Percentiles rank a stretch among this genome's conserved stretches.
Conservation (phyloP, 257 asterid species). For the Nicotiana knightiana region DNA sequence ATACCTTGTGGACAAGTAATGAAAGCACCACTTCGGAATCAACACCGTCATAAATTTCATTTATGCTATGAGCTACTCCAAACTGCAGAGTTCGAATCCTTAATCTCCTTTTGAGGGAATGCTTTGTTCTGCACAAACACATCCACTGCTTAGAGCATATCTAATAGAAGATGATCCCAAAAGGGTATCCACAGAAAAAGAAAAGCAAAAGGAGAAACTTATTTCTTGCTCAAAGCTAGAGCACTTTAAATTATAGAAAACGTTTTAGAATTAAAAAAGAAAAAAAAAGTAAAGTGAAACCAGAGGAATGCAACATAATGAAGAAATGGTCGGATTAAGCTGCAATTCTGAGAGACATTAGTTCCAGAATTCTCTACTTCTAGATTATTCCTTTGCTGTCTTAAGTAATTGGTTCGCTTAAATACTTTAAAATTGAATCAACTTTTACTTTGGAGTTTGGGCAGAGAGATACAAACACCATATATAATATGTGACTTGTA, state of each 20-base stretch:
- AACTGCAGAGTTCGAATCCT: conserved; percentile 87
- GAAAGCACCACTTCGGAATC: conserved; percentile 93
- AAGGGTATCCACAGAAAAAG: conserved; percentile 3
- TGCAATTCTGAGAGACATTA: neutral
- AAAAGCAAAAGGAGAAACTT: neutral
- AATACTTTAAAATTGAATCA: neutral
- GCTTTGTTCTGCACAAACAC: conserved; percentile 51
- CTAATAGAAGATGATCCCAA: neutral
- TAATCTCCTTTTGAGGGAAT: conserved; percentile 81
- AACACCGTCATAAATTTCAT: conserved; percentile 79
- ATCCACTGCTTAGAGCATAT: conserved; percentile 3
- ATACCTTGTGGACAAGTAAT: conserved; percentile 91
- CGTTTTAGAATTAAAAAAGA: neutral
- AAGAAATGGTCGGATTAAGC: neutral
- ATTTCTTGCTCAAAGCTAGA: neutral
- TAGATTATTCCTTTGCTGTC: neutral
- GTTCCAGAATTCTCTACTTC: neutral
- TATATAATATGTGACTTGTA: neutral
- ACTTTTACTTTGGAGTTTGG: neutral
- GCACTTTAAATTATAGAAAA: neutral
- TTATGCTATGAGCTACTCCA: conserved; percentile 63
- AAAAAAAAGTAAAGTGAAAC: neutral
- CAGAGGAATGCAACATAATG: neutral
- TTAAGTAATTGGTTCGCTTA: neutral
- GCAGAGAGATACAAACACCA: neutral